Evolutionary conservation across 106 monocot genomes (phyloP), one percentile per base, ranked within the genome.

Genomic region (Apostasia shenzhenica): DNA sequence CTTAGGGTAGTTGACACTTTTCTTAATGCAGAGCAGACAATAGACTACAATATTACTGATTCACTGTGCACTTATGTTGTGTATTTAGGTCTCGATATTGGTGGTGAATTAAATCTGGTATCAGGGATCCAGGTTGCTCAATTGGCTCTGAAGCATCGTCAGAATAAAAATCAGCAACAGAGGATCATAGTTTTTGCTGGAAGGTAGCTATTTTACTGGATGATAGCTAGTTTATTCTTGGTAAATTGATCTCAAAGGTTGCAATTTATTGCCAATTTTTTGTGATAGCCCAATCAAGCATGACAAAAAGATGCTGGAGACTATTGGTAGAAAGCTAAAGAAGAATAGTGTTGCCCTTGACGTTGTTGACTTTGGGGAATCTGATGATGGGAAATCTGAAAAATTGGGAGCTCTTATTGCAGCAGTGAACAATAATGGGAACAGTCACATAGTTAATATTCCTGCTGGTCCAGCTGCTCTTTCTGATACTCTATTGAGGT

Each of bases 321-420:
- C 89, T 57, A 89, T 99, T 71, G 97, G 97, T 4, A 86, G 70
- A 67, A 90, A 90, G 59, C 74, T 99, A 59, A 99, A 99, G 80
- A 99, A 99, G 61, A 99, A 99, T 63, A 99, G 79, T 72, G 97
- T 99, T 12, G 76, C 97, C 63, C 87, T 99, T 69, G 97, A 99
- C 70, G 79, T 99, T 60, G 83, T 99, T 69, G 83, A 92, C 76
- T 99, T 99, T 81, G 97, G 97, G 56, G 97, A 92, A 78, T 67
- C 83, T 1, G 87, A 90, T 61, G 89, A 92, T 69, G 97, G 68
- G 3, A 99, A 99, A 66, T 78, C 89, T 37, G 97, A 87, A 76
- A 99, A 99, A 45, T 77, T 99, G 53, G 97, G 90, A 63, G 87
- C 92, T 26, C 84, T 99, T 69, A 57, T 99, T 63, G 45, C 78